Evolutionary conservation across 1,284 basidiomycete species (phyloP), one percentile per base, ranked within the genome.

Genomic region (Inonotus obliquus): DNA sequence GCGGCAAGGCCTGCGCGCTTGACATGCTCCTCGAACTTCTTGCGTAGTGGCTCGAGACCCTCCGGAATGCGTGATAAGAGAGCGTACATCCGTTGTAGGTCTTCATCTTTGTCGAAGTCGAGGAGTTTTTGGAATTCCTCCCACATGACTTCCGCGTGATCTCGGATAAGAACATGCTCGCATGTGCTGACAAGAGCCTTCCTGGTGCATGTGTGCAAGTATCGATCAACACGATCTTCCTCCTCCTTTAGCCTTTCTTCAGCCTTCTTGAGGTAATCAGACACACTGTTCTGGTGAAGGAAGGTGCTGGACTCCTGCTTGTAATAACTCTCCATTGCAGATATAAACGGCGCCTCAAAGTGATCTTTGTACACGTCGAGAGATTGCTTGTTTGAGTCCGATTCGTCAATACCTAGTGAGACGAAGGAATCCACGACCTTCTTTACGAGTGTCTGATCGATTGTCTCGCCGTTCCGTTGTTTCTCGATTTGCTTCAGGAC

Each of bases 371-470:
- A 99, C 17, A 98, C 89, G 65, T 98, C 96, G 56, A 98, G 87
- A 64, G 93, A 94, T 61, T 90, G 89, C 67, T 93, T 93, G 81
- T 94, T 94, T 69, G 89, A 85, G 73, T 99, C 96, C 61, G 82
- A 79, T 68, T 92, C 92, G 73, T 99, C 96, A 57, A 99, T 81
- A 59, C 96, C 97, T 57, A 99, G 86, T 0, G 95, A 96, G 45
- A 99, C 95, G 70, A 98, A 94, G 25, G 94, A 96, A 71, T 98
- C 94, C 64, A 99, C 89, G 68, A 98, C 94, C 73, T 93, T 95
- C 79, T 98, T 98, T 67, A 99, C 86, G 25, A 99, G 82, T 54
- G 90, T 86, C 65, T 94, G 92, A 74, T 99, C 95, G 70, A 99
- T 94, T 23, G 86, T 82, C 73, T 98, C 96, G 58, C 97, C 96